These are phyloP conservation scores for Boletus barrowsii DNA, from an alignment of 768 basidiomycete genomes.

Conservation along the genomic window DNA sequence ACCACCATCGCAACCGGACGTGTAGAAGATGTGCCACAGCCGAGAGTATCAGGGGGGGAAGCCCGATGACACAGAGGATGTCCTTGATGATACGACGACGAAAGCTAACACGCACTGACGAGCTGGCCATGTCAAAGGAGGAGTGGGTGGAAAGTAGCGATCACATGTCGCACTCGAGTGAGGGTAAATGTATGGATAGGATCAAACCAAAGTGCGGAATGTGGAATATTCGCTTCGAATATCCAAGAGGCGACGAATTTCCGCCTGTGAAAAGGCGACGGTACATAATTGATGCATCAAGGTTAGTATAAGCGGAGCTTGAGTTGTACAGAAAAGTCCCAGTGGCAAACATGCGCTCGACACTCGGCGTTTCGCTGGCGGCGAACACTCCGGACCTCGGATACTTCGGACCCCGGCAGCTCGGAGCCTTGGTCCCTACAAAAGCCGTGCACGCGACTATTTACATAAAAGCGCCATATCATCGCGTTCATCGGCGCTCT, in stretches of 20 bases:
- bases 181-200: slow-evolving; percentile 11
- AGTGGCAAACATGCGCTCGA: neutral
- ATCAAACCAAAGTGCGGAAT: neutral
- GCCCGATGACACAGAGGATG: slow-evolving; percentile 37
- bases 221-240: slow-evolving; percentile 11
- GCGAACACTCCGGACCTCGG: slow-evolving; percentile 5
- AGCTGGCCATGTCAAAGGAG: neutral
- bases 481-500: neutral
- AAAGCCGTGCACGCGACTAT: too few species aligned
- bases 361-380: neutral
- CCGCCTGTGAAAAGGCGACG: slow-evolving; percentile 14
- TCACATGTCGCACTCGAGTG: slow-evolving; percentile 3
- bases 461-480: neutral
- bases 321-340: neutral
- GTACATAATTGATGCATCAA: slow-evolving; percentile 6
- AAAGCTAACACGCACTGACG: slow-evolving; percentile 29
- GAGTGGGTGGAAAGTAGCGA: neutral
- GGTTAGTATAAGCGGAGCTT: slow-evolving; percentile 12
- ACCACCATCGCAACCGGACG: slow-evolving; percentile 34
- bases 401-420: slow-evolving; percentile 4
- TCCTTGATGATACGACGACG: slow-evolving; percentile 51
- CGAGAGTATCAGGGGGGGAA: slow-evolving; percentile 41
- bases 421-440: neutral
- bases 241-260: neutral
- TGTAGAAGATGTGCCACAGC: slow-evolving; percentile 26